Evolutionary conservation across 129 eudicot species (phyloP), one percentile per base, ranked within the genome.

Genomic region (Escallonia rubra): DNA sequence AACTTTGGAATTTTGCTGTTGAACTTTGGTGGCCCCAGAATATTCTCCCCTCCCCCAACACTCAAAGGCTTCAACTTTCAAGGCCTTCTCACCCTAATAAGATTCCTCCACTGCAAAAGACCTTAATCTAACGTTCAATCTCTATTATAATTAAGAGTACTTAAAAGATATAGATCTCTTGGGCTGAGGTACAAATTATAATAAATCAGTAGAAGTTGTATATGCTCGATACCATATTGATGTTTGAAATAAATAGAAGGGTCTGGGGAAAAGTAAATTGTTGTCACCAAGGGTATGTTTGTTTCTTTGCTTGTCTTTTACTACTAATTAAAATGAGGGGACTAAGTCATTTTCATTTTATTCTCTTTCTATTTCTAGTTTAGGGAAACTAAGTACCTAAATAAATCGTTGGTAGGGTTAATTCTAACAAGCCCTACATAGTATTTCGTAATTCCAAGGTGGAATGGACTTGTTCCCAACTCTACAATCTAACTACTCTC

Each of bases 241-340:
- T 8, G 39, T 10, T 58, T 74, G 15, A 52, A 73, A 23, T 23
- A 23, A 46, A 64, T 72, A 62, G 74, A 70, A 44, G 75, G 65
- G 76, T 79, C 77, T 80, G 70, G 90, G 87, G 84, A 74, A 90
- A 90, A 90, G 97, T 82, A 84, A 86, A 79, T 59, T 72, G 76
- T 86, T 90, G 97, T 86, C 97, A 86, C 86, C 86, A 84, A 74
- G 80, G 85, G 84, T 68, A 81, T 86, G 88, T 90, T 84, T 82
- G 95, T 86, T 84, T 90, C 77, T 79, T 78, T 70, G 69, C 41
- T 80, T 90, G 95, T 84, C 89, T 67, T 81, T 73, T 86, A 73
- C 79, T 59, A 60, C 57, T 43, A n/a, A n/a, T n/a, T n/a, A 34
- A 49, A 59, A 39, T 54, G 23, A 63, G 16, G 16, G 41, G 56